phyloP scores from a whole-genome alignment of 768 basidiomycete species.

The Phanerochaete sordida region DNA sequence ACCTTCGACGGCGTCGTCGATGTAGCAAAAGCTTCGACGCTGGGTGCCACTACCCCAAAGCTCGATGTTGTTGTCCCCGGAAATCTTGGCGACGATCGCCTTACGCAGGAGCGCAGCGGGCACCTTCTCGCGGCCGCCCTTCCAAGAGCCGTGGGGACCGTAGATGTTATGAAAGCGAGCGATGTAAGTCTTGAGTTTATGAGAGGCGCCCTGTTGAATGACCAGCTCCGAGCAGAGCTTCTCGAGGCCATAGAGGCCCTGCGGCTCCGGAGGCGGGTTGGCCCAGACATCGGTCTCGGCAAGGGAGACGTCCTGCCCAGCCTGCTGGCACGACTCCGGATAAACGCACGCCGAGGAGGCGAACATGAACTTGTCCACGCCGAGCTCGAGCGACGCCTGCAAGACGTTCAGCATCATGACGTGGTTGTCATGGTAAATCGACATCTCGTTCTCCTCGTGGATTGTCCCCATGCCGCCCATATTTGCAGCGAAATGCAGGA shows the following conservation, averaged over 20 bases:
- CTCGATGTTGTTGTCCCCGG: constrained; percentile 32
- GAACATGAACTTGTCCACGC: constrained; percentile 45
- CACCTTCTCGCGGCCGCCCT: constrained; percentile 52
- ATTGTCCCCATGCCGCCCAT: constrained; percentile 69
- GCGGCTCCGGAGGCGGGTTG: constrained; percentile 37
- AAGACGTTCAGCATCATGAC: constrained; percentile 48
- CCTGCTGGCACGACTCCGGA: constrained; percentile 39
- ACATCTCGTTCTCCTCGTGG: constrained; percentile 44
- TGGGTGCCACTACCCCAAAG: constrained; percentile 58
- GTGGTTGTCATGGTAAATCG: constrained; percentile 48
- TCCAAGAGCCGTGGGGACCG: constrained; percentile 52
- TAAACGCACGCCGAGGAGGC: constrained; percentile 63
- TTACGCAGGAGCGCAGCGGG: constrained; percentile 57
- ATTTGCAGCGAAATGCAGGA: constrained; percentile 57
- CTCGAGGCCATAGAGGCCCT: constrained; percentile 59
- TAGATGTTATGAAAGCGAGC: constrained; percentile 60
- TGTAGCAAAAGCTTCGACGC: constrained; percentile 52
- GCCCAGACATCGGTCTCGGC: constrained; percentile 43
- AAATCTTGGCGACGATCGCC: constrained; percentile 34
- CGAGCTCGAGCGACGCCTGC: constrained; percentile 32
- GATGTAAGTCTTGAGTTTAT: constrained; percentile 36
- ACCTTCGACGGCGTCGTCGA: constrained; percentile 51
- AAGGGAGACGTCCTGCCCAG: constrained; percentile 37
- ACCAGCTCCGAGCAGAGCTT: constrained; percentile 50
- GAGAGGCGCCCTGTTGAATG: constrained; percentile 28